A percentile compares a stretch with the other conserved stretches of the same genome.
phyloP scores from a whole-genome alignment of 495 filamentous ascomycete genomes.

The Rusavskia elegans region DNA sequence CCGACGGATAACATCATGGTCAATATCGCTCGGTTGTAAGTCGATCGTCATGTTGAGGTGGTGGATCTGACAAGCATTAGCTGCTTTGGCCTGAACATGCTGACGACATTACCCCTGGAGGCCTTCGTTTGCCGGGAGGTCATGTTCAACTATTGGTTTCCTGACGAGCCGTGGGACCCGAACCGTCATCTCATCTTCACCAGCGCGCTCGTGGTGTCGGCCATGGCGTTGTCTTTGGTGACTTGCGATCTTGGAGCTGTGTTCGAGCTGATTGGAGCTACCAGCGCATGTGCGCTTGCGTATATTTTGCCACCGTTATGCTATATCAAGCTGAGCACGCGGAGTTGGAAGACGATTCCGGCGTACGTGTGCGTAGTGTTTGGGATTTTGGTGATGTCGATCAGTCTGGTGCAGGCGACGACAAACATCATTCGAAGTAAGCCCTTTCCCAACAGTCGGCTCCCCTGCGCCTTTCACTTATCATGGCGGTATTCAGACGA shows the following conservation, averaged over 20 bases:
- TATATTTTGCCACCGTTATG: slow-evolving; percentile 93
- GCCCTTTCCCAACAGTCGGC: neutral
- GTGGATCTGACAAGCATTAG: slow-evolving; percentile 17
- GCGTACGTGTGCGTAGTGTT: slow-evolving; percentile 57
- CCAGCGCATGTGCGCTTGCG: slow-evolving; percentile 79
- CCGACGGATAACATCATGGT: slow-evolving; percentile 77
- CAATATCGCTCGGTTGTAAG: slow-evolving; percentile 76
- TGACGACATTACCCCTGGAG: slow-evolving; percentile 89
- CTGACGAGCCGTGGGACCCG: slow-evolving; percentile 60
- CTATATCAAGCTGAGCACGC: slow-evolving; percentile 77
- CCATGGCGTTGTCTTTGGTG: slow-evolving; percentile 60
- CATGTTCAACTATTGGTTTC: slow-evolving; percentile 88
- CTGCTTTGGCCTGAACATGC: slow-evolving; percentile 95
- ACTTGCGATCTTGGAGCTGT: slow-evolving; percentile 89
- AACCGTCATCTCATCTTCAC: slow-evolving; percentile 76
- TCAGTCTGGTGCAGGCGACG: slow-evolving; percentile 62
- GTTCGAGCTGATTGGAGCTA: slow-evolving; percentile 91
- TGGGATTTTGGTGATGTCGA: slow-evolving; percentile 67
- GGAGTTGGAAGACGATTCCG: slow-evolving; percentile 58
- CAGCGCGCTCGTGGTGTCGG: slow-evolving; percentile 57
- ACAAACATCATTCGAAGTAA: slow-evolving; percentile 38
- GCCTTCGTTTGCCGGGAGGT: slow-evolving; percentile 95
- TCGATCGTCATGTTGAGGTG: neutral
- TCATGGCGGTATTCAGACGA: too few species aligned
- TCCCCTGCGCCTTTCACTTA: too few species aligned